A percentile compares a stretch with the other conserved stretches of the same genome.
Evolutionary conservation across 2,329 filamentous ascomycete genomes (phyloP).

Genomic region (Amphichorda felina): DNA sequence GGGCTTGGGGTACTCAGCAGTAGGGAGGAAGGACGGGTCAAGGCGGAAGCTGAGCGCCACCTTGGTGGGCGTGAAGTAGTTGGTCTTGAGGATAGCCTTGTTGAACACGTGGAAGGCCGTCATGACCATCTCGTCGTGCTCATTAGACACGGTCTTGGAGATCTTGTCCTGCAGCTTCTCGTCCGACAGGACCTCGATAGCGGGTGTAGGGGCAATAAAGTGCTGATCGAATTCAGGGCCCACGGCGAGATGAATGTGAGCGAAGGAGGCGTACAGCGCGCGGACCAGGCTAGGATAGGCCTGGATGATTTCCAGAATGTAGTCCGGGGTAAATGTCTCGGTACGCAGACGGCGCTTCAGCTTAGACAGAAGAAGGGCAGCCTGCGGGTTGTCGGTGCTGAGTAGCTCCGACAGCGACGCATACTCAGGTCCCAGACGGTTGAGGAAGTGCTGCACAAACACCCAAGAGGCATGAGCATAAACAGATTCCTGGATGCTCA

Average conservation of each 20-base stretch:
- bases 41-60: conserved; percentile 94
- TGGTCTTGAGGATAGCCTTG: conserved; percentile 85
- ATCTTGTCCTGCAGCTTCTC: conserved; percentile 61
- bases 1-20: conserved; percentile 84
- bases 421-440: conserved; percentile 87
- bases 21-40: conserved; percentile 77
- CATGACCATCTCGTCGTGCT: conserved; percentile 98
- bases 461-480: conserved; percentile 98
- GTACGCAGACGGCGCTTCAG: conserved; percentile 91
- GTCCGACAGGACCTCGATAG: conserved; percentile 62
- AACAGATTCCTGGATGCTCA: conserved; percentile 92
- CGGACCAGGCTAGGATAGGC: conserved; percentile 81
- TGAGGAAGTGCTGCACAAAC: conserved; percentile 95
- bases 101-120: conserved; percentile 95
- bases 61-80: conserved; percentile 95
- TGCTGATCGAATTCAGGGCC: conserved; percentile 33
- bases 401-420: conserved; percentile 73
- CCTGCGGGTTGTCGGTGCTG: conserved; percentile 72
- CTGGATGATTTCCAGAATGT: conserved; percentile 94
- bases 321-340: conserved; percentile 96
- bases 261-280: conserved; percentile 82
- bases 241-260: conserved; percentile 62
- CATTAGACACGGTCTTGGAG: conserved; percentile 69
- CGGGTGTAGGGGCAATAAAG: conserved; percentile 41
- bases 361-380: conserved; percentile 70